Evolutionary conservation across 1,284 basidiomycete genomes (phyloP), one percentile per base, ranked within the genome.

Genomic region (Ceratobasidium sp.): DNA sequence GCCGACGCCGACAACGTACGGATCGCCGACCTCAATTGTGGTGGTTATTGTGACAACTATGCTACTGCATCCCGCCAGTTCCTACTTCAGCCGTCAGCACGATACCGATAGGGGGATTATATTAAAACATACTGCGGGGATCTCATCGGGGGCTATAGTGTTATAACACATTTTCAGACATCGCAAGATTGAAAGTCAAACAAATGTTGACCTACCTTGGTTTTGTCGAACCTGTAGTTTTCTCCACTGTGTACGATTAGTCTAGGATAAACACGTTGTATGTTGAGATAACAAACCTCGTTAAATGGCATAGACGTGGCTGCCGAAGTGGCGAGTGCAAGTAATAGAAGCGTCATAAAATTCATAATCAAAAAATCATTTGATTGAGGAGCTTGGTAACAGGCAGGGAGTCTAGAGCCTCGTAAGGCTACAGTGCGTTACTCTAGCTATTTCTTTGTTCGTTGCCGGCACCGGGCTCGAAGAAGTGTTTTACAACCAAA

Each of bases 11-110:
- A 15, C 40, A 17, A 10, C 6, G 33, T 28, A 12, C 26, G 20
- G 13, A 38, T 5, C 7, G 9, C 59, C 40, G 33, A 61, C 59
- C 13, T 61, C 33, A 17, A 61, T 33, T 9, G 33, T 38, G 33
- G 59, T 61, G 33, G 59, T 61, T 61, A 61, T 61, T 6, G 59
- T 61, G 33, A 61, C 33, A 38, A 38, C 33, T 28, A 61, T 17
- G 15, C 7, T 38, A 26, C 26, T 13, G 20, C 59, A 61, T 13
- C 59, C 59, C 6, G 59, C 59, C 7, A 61, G 59, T 33, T 61
- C 59, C 59, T 61, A 38, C 20, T 17, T 12, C 40, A 28, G 10
- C 7, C 15, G 9, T 17, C 20, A 38, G 59, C 13, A 40, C 15
- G 3, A 28, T 28, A 38, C 15, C 26, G 15, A 61, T 15, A 57